Evolutionary conservation across 768 basidiomycete genomes (phyloP).

Genomic region (Cystobasidium onofrii): DNA sequence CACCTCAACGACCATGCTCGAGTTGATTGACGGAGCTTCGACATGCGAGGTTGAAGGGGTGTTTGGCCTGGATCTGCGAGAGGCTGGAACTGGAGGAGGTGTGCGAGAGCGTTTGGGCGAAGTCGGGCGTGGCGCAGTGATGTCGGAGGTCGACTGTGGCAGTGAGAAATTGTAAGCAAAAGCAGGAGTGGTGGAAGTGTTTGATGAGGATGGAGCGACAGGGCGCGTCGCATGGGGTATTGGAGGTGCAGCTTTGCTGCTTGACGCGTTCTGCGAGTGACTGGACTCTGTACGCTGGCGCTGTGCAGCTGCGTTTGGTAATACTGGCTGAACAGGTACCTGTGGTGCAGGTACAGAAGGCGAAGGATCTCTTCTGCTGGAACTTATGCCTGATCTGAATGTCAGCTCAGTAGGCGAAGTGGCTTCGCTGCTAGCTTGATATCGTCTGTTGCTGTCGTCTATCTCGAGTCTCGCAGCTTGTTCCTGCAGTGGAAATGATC

Average conservation of each 20-base stretch:
- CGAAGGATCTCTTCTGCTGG: background rate
- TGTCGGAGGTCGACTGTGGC: background rate
- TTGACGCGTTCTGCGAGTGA: background rate
- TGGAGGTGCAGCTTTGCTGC: background rate
- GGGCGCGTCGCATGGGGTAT: background rate
- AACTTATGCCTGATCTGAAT: background rate
- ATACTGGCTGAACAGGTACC: background rate
- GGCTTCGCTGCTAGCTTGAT: background rate
- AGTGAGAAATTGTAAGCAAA: background rate
- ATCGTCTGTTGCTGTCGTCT: background rate
- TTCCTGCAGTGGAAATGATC: background rate
- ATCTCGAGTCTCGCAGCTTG: background rate
- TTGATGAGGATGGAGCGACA: background rate
- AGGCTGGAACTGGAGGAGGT: background rate
- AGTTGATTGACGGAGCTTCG: background rate
- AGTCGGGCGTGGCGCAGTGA: background rate
- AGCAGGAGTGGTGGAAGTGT: background rate
- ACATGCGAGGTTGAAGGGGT: background rate
- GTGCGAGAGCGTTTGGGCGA: background rate
- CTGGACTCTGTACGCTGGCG: background rate
- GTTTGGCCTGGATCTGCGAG: background rate
- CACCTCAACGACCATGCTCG: background rate
- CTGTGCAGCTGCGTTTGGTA: background rate
- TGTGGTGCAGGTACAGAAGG: background rate
- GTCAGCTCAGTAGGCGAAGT: background rate